Evolutionary conservation across 176 grass and related monocot species (phyloP).

Genomic region (Olyra latifolia): DNA sequence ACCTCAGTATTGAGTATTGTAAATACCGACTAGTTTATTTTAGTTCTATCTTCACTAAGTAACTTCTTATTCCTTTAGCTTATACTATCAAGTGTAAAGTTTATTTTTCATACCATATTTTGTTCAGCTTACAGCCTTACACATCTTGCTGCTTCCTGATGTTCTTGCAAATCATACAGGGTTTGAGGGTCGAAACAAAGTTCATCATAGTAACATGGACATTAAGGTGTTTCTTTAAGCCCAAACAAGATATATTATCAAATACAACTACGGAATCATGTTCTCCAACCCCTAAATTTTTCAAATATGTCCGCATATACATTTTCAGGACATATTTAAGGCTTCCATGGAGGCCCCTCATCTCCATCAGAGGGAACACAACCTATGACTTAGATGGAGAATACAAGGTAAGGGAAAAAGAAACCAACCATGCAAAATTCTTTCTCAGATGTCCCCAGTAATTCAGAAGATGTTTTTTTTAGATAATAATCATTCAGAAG

Average conservation of each 20-base stretch:
- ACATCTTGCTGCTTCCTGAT: background rate
- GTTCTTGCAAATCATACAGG: slow-evolving; percentile 41
- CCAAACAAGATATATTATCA: background rate
- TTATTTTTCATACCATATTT: background rate
- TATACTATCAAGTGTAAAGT: background rate
- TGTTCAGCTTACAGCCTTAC: background rate
- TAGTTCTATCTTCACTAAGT: too few relatives aligned
- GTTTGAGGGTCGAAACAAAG: slow-evolving; percentile 39
- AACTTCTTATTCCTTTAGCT: background rate
- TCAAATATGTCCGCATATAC: background rate
- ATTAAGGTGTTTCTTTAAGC: slow-evolving; percentile 51
- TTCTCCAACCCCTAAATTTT: background rate
- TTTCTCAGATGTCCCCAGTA: too few relatives aligned
- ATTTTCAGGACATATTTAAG: slow-evolving; percentile 65
- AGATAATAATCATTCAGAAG: background rate
- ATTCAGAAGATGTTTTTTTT: too few relatives aligned
- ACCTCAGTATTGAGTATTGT: too few relatives aligned
- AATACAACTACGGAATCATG: too few relatives aligned
- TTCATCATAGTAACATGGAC: slow-evolving; percentile 73
- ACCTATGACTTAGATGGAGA: slow-evolving; percentile 73
- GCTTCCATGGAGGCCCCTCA: slow-evolving; percentile 90
- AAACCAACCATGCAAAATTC: background rate
- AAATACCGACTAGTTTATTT: too few relatives aligned
- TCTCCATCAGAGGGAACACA: slow-evolving; percentile 73
- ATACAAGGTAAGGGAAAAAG: slow-evolving; percentile 34